Conservation (phyloP, 2,329 filamentous ascomycete genomes). For the Xylariaceae sp. region DNA sequence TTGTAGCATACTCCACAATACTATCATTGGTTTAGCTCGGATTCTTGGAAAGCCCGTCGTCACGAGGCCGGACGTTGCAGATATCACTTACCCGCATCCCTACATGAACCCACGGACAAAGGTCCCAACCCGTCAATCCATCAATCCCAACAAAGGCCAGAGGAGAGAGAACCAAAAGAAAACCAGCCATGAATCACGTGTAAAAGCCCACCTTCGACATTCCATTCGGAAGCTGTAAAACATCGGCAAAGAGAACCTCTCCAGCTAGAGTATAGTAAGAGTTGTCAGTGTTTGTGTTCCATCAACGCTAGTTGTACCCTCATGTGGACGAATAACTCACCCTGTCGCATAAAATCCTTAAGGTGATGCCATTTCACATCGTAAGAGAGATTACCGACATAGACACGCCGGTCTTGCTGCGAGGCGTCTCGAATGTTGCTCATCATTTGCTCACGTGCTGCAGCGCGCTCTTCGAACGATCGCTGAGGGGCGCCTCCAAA, state of each 20-base stretch:
- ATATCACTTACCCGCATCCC: constrained; percentile 93
- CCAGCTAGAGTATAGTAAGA: constrained; percentile 70
- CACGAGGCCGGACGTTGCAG: not conserved
- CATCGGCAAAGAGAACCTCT: constrained; percentile 99
- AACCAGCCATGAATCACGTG: constrained; percentile 86
- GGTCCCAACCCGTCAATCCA: constrained; percentile 99
- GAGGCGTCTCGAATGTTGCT: constrained; percentile 90
- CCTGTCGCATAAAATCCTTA: constrained; percentile 99
- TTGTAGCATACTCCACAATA: constrained; percentile 99
- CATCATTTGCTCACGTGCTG: constrained; percentile 95
- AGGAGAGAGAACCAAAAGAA: constrained; percentile 71
- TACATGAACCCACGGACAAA: constrained; percentile 86
- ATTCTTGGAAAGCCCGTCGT: not conserved
- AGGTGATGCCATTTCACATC: constrained; percentile 99
- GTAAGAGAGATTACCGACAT: constrained; percentile 98
- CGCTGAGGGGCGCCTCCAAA: constrained; percentile 74
- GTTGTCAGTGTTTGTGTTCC: constrained; percentile 49
- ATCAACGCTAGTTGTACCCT: constrained; percentile 34
- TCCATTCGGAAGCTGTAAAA: constrained; percentile 99
- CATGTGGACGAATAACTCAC: constrained; percentile 61
- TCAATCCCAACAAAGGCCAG: constrained; percentile 80
- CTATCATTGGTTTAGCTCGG: constrained; percentile 55
- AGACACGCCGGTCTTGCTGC: constrained; percentile 98
- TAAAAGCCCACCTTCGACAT: constrained; percentile 99
- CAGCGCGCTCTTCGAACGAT: constrained; percentile 82